Evolutionary conservation across 345 rosid genomes (phyloP).

Genomic region (Eucalyptus pumila): DNA sequence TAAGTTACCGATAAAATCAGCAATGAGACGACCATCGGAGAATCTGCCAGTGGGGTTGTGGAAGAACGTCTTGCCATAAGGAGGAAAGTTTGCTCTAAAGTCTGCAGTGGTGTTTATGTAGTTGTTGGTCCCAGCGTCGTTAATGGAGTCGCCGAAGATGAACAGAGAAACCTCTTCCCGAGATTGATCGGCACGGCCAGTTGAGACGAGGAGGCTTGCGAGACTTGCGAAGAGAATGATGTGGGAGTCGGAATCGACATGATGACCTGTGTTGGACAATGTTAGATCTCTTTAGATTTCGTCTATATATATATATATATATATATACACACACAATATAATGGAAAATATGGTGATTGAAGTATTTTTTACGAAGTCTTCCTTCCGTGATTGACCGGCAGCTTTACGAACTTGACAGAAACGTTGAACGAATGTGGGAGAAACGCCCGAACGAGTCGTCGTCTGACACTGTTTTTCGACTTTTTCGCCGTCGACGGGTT

Average conservation of each 20-base stretch:
- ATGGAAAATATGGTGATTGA: too few relatives aligned
- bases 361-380: not conserved
- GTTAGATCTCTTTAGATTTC: too few relatives aligned
- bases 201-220: too few relatives aligned
- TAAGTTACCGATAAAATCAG: constrained; percentile 30
- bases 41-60: constrained; percentile 27
- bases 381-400: not conserved
- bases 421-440: not conserved
- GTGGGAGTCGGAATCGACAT: too few relatives aligned
- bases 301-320: too few relatives aligned
- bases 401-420: not conserved
- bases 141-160: too few relatives aligned
- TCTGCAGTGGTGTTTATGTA: constrained; percentile 10
- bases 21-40: constrained; percentile 30
- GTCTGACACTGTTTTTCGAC: not conserved
- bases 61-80: constrained; percentile 32
- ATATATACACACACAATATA: too few relatives aligned
- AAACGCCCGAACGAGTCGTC: not conserved
- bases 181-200: too few relatives aligned
- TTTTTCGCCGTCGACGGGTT: not conserved
- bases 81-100: constrained; percentile 12
- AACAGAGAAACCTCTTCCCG: too few relatives aligned
- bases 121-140: constrained; percentile 39
- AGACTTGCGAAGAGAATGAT: too few relatives aligned
- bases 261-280: too few relatives aligned